Base-by-base conservation (phyloP, 495 filamentous ascomycete species). In the Acidiella bohemica region DNA sequence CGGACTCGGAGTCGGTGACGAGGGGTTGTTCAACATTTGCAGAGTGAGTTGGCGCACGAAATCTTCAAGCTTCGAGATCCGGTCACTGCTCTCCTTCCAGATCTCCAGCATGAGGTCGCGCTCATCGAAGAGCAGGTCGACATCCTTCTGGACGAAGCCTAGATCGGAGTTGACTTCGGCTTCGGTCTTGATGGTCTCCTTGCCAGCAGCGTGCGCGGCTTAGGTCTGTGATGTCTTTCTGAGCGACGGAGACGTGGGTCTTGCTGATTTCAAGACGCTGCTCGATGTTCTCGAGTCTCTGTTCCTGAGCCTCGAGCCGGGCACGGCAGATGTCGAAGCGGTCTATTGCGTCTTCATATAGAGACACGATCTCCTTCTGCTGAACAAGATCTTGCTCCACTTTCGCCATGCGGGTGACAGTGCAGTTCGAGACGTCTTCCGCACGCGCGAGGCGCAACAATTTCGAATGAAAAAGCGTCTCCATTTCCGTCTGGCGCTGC, bases 61-160 rank as follows among this genome's bases (percentile, higher is more conserved):
- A 18, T 34, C 35, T 21, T 45, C 42, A 2, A 45, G 42, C 34
- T 39, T 45, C 25, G 9, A 5, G 20, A 45, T 45, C 2, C 35
- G 25, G 4, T 14, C 14, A 13, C 17, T 32, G 25, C 33, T 24
- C 11, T 45, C 14, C 2, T 32, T 17, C 7, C 32, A 20, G 19
- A 29, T n/a, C n/a, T 9, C 19, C 8, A 29, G 13, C 12, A 45
- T 22, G 20, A 27, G 26, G 16, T 45, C 42, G 12, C 28, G 34
- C 25, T 45, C 42, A 12, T 39, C 26, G 34, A 30, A 38, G 16
- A 45, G 35, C 12, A 17, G 19, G 10, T 23, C 28, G 12, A 45
- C 13, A 19, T 45, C 42, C 16, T 3, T 22, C 7, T 39, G 14
- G n/a, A 34, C 11, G 27, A n/a, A 20, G 4, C 23, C 16, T 14